A percentile compares a stretch with the other conserved stretches of the same genome.
These are phyloP conservation scores for Hericium rajendrae DNA, from an alignment of 768 basidiomycete genomes.

Conservation along the genomic window DNA sequence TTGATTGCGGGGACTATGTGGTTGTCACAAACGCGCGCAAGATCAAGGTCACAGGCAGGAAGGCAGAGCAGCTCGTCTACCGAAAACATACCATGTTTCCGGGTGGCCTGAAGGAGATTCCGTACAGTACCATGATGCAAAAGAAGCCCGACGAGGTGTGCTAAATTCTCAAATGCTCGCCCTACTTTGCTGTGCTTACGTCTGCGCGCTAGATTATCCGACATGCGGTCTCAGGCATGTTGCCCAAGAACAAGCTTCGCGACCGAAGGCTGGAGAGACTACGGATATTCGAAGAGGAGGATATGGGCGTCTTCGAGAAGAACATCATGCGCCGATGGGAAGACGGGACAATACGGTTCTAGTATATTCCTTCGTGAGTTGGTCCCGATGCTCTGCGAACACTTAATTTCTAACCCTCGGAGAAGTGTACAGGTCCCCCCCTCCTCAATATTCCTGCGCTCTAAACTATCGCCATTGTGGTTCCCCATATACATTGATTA, in stretches of 20 bases:
- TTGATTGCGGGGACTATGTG: constrained; percentile 97
- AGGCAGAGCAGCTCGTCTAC: constrained; percentile 80
- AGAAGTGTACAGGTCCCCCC: no score
- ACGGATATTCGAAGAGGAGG: constrained; percentile 74
- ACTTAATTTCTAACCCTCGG: no score
- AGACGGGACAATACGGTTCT: constrained; percentile 52
- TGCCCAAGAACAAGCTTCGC: constrained; percentile 95
- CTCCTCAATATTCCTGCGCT: no score
- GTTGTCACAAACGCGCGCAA: constrained; percentile 84
- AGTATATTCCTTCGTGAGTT: neutral
- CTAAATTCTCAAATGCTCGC: neutral
- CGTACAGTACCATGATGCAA: constrained; percentile 75
- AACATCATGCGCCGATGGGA: constrained; percentile 83
- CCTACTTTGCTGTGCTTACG: neutral
- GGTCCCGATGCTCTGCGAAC: no score
- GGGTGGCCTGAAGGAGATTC: constrained; percentile 87
- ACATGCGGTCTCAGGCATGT: constrained; percentile 94
- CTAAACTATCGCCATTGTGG: no score
- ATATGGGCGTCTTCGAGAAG: constrained; percentile 65
- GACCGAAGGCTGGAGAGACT: constrained; percentile 81
- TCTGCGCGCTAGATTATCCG: constrained; percentile 67
- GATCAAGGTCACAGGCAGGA: constrained; percentile 82
- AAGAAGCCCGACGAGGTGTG: constrained; percentile 84
- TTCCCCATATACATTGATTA: no score
- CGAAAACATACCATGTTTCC: constrained; percentile 87